These are phyloP conservation scores for Leccinum subtestaceum DNA, from an alignment of 768 basidiomycete species.

Conservation along the genomic window DNA sequence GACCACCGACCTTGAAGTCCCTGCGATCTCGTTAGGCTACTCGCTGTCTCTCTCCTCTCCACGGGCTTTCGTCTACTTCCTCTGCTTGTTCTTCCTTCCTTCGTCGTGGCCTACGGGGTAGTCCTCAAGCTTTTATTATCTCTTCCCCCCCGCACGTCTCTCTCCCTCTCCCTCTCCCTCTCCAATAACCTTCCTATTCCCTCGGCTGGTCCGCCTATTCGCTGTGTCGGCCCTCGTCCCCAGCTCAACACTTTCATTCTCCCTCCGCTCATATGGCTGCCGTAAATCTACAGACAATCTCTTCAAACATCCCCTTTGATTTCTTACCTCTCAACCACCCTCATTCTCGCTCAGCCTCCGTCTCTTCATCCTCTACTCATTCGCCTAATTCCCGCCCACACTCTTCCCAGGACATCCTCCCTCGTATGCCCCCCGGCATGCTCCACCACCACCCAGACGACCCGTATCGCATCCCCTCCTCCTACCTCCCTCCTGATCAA, in stretches of 20 bases:
- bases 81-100: constrained; percentile 11
- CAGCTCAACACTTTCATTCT: constrained; percentile 40
- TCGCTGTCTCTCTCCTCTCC: constrained; percentile 11
- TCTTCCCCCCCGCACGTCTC: neutral
- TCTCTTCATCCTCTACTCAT: constrained; percentile 72
- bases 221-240: constrained; percentile 31
- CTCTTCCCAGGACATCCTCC: constrained; percentile 66
- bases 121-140: constrained; percentile 16
- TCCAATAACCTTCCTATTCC: constrained; percentile 5
- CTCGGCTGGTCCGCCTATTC: constrained; percentile 58
- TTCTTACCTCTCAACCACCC: constrained; percentile 59
- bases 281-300: constrained; percentile 72
- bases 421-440: constrained; percentile 50
- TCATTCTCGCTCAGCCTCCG: constrained; percentile 77
- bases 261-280: constrained; percentile 53
- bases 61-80: constrained; percentile 23
- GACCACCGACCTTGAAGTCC: constrained; percentile 44
- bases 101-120: constrained; percentile 25
- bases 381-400: constrained; percentile 74
- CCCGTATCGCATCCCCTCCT: constrained; percentile 63
- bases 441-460: constrained; percentile 59
- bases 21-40: constrained; percentile 32
- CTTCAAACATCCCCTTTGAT: constrained; percentile 65
- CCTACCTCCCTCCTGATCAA: constrained; percentile 46
- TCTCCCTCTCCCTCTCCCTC: neutral